Evolutionary conservation across 2,329 filamentous ascomycete genomes (phyloP).

Genomic region (Coniella lustricola): DNA sequence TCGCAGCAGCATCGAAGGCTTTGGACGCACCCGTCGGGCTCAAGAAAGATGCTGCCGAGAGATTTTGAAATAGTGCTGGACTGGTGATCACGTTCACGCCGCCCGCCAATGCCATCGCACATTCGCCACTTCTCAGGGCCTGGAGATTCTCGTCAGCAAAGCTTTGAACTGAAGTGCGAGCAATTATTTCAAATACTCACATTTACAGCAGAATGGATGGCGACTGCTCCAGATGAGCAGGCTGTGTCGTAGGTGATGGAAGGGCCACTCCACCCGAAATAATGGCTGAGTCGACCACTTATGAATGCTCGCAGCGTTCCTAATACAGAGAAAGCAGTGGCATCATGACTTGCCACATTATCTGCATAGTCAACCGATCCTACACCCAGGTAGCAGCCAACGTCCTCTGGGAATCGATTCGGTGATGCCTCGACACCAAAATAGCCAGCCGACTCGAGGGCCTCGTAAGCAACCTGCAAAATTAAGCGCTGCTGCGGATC

Average conservation of each 20-base stretch:
- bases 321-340: conserved; percentile 5
- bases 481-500: conserved; percentile 24
- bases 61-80: conserved; percentile 23
- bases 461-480: conserved; percentile 28
- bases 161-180: not conserved
- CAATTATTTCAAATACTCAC: not conserved
- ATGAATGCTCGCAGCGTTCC: conserved; percentile 22
- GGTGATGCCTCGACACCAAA: not conserved
- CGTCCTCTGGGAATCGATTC: conserved; percentile 20
- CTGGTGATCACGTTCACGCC: conserved; percentile 33
- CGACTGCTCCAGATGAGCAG: conserved; percentile 31
- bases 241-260: conserved; percentile 34
- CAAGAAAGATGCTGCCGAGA: conserved; percentile 33
- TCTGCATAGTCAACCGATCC: conserved; percentile 10
- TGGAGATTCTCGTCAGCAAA: not conserved
- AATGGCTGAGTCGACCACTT: conserved; percentile 30
- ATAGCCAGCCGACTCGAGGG: conserved; percentile 11
- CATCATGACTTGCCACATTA: conserved; percentile 3
- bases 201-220: conserved; percentile 22
- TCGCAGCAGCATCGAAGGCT: conserved; percentile 39
- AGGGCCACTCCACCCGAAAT: conserved; percentile 36
- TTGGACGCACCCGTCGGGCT: conserved; percentile 40
- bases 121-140: conserved; percentile 24
- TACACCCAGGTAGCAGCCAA: conserved; percentile 19
- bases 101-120: conserved; percentile 29